Conservation (phyloP, 345 rosid genomes). For the Acer saccharum region DNA sequence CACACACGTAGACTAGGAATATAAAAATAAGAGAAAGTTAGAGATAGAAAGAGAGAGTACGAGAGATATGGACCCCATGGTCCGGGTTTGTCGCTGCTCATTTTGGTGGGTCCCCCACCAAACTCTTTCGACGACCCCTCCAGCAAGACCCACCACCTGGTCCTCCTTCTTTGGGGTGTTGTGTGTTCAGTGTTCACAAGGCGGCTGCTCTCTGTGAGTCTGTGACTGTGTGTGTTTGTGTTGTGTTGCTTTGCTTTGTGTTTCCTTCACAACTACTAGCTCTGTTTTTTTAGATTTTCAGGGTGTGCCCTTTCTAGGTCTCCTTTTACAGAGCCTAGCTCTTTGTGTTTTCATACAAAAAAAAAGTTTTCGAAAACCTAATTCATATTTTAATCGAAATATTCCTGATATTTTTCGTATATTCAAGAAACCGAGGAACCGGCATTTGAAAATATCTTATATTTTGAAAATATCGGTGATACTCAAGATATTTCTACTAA, state of each 20-base stretch:
- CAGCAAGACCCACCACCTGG: conserved; percentile 5
- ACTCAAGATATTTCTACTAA: too few relatives aligned
- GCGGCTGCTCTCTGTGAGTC: conserved; percentile 13
- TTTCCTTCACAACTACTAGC: background rate
- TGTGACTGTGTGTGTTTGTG: background rate
- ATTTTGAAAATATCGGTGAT: too few relatives aligned
- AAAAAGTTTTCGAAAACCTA: too few relatives aligned
- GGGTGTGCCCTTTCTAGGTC: background rate
- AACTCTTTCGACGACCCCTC: background rate
- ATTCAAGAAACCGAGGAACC: too few relatives aligned
- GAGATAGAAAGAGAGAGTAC: background rate
- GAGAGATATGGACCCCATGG: conserved; percentile 8
- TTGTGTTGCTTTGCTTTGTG: background rate
- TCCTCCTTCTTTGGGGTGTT: background rate
- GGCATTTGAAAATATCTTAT: too few relatives aligned
- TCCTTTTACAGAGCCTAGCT: background rate
- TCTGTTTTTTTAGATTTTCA: background rate
- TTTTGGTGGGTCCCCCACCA: conserved; percentile 20
- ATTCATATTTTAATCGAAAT: too few relatives aligned
- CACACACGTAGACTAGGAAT: background rate
- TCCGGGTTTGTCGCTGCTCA: conserved; percentile 12
- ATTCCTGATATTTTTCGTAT: too few relatives aligned
- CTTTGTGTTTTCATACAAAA: background rate
- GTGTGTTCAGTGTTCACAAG: conserved; percentile 16
- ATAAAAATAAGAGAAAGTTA: background rate